A percentile compares a stretch with the other conserved stretches of the same genome.
Conservation (phyloP, 192 early-diverging fungal species). For the Podila horticola region DNA sequence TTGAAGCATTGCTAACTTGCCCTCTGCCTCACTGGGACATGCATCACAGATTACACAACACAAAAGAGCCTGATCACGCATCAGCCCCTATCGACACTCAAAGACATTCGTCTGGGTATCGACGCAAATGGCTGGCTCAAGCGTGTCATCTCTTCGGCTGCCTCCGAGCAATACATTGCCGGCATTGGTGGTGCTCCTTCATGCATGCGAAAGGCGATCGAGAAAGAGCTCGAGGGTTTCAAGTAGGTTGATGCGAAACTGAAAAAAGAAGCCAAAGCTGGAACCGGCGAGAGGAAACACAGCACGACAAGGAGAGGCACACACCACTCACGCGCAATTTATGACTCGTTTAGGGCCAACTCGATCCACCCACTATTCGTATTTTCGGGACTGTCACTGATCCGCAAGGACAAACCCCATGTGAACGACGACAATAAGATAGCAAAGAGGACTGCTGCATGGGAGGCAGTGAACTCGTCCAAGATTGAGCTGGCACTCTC, state of each 20-base stretch:
- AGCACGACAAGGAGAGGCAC: background rate
- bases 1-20: background rate
- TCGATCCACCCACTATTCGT: constrained; percentile 82
- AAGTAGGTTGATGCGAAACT: constrained; percentile 51
- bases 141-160: constrained; percentile 59
- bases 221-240: constrained; percentile 71
- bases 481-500: constrained; percentile 67
- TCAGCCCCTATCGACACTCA: constrained; percentile 63
- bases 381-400: constrained; percentile 75
- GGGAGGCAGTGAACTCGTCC: constrained; percentile 74
- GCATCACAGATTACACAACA: constrained; percentile 26
- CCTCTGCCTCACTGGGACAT: background rate
- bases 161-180: constrained; percentile 66
- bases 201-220: constrained; percentile 65
- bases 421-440: constrained; percentile 71
- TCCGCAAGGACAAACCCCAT: constrained; percentile 77
- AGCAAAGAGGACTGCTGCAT: constrained; percentile 67
- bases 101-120: constrained; percentile 78
- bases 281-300: background rate
- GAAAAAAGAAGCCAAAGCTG: background rate
- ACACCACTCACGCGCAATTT: background rate
- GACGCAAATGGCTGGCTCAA: constrained; percentile 86
- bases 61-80: constrained; percentile 31
- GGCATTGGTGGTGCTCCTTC: constrained; percentile 77
- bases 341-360: constrained; percentile 54